Evolutionary conservation across 2,329 filamentous ascomycete genomes (phyloP).

Genomic region (Spiromastix sp.): DNA sequence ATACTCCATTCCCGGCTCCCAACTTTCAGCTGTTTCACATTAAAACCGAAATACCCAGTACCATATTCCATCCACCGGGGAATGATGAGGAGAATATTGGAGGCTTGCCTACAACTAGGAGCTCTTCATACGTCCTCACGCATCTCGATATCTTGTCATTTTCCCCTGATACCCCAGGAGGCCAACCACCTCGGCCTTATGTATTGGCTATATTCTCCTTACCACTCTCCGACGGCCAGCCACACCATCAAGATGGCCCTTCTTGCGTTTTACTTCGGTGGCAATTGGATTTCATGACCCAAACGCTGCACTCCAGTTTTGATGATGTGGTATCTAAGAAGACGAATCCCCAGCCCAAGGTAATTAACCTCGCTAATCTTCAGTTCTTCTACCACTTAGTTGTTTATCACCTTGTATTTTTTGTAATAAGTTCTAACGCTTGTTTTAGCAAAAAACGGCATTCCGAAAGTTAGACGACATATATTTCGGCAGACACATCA

Average conservation of each 20-base stretch:
- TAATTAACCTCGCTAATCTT: slow-evolving; percentile 21
- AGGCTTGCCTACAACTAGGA: slow-evolving; percentile 17
- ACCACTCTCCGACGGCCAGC: slow-evolving; percentile 41
- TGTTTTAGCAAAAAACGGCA: slow-evolving; percentile 33
- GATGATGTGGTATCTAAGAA: slow-evolving; percentile 61
- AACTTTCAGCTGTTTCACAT: slow-evolving; percentile 27
- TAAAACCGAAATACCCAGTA: slow-evolving; percentile 26
- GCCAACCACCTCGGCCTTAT: slow-evolving; percentile 47
- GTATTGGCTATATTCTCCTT: slow-evolving; percentile 65
- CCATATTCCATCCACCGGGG: slow-evolving; percentile 19
- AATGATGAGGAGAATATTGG: slow-evolving; percentile 16
- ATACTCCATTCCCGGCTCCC: slow-evolving; percentile 23
- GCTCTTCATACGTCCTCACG: slow-evolving; percentile 51
- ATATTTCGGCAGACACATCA: slow-evolving; percentile 56
- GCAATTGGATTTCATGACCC: slow-evolving; percentile 60
- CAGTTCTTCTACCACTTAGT: neutral
- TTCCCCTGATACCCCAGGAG: slow-evolving; percentile 45
- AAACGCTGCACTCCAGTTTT: slow-evolving; percentile 63
- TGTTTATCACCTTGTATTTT: slow-evolving; percentile 7
- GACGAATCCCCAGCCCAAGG: slow-evolving; percentile 38
- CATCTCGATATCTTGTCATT: slow-evolving; percentile 64
- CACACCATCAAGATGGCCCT: slow-evolving; percentile 45
- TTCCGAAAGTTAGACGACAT: slow-evolving; percentile 60
- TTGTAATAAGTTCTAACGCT: slow-evolving; percentile 9
- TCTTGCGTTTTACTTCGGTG: slow-evolving; percentile 73